Evolutionary conservation across 805 yeast species (phyloP).

Genomic region (Saccharomyces paradoxus): DNA sequence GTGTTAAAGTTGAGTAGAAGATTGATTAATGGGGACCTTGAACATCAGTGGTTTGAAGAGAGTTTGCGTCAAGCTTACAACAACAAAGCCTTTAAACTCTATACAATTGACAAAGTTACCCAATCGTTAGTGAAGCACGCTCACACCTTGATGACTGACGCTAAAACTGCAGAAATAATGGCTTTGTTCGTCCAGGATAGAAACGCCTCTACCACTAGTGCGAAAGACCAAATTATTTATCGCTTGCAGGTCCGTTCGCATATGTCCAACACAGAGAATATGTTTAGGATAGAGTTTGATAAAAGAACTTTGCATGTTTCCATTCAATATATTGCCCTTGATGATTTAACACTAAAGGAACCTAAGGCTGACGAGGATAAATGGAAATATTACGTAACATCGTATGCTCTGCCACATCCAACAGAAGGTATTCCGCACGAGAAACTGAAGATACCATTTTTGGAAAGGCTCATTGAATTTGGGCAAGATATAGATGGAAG

Average conservation of each 20-base stretch:
- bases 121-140: constrained; percentile 79
- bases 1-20: constrained; percentile 66
- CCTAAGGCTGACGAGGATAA: constrained; percentile 61
- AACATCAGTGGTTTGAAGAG: constrained; percentile 93
- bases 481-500: constrained; percentile 43
- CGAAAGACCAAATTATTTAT: constrained; percentile 82
- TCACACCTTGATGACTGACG: constrained; percentile 74
- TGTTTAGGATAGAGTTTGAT: constrained; percentile 79
- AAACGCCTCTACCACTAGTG: constrained; percentile 50
- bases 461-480: constrained; percentile 50
- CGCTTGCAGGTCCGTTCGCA: constrained; percentile 78
- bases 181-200: constrained; percentile 79
- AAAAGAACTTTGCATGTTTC: constrained; percentile 44
- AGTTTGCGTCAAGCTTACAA: constrained; percentile 89
- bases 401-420: constrained; percentile 89
- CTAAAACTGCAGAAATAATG: constrained; percentile 72
- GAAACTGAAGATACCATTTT: constrained; percentile 69
- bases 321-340: constrained; percentile 78
- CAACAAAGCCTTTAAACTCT: constrained; percentile 85
- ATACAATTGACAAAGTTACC: constrained; percentile 87
- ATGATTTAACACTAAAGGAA: constrained; percentile 78
- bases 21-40: constrained; percentile 81
- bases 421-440: constrained; percentile 89
- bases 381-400: constrained; percentile 90
- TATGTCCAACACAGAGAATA: constrained; percentile 80